These are phyloP conservation scores for Microbotryum lychnidis-dioicae DNA, from an alignment of 1,284 basidiomycete species.

Conservation along the genomic window DNA sequence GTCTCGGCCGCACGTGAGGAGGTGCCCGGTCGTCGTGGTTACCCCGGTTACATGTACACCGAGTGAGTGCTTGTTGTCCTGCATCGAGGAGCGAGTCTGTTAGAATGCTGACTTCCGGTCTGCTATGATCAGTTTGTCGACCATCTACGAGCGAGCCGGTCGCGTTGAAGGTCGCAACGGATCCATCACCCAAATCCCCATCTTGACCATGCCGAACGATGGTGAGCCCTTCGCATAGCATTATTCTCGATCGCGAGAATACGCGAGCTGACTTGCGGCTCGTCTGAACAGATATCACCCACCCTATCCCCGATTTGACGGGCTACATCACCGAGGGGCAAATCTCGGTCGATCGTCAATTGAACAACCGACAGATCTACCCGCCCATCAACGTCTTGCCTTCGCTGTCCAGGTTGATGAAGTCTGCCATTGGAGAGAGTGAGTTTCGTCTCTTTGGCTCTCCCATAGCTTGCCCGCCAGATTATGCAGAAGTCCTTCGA, in stretches of 20 bases:
- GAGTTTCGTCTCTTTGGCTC: too few species aligned
- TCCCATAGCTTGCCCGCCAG: too few species aligned
- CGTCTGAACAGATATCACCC: slow-evolving; percentile 75
- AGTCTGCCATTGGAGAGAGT: slow-evolving; percentile 96
- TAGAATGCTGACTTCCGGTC: not conserved
- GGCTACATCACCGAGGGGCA: slow-evolving; percentile 99
- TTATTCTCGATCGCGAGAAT: not conserved
- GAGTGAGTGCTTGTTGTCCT: slow-evolving; percentile 54
- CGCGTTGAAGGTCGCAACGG: slow-evolving; percentile 97
- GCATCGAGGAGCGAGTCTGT: not conserved
- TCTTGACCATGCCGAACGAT: slow-evolving; percentile 99
- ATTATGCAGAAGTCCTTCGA: too few species aligned
- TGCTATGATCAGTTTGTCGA: slow-evolving; percentile 46
- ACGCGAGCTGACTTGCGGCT: not conserved
- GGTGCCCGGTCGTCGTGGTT: slow-evolving; percentile 97
- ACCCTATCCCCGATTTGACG: slow-evolving; percentile 98
- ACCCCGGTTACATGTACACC: slow-evolving; percentile 99
- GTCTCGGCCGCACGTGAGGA: slow-evolving; percentile 98
- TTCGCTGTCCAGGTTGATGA: slow-evolving; percentile 98
- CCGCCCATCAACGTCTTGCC: slow-evolving; percentile 99
- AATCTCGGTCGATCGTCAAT: slow-evolving; percentile 87
- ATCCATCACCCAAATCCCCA: slow-evolving; percentile 99
- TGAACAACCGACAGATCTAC: slow-evolving; percentile 70
- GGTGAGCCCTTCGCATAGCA: slow-evolving; percentile 49
- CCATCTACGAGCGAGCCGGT: slow-evolving; percentile 98